Evolutionary conservation across 257 asterid species (phyloP).

Genomic region (Leptodermis oblonga): DNA sequence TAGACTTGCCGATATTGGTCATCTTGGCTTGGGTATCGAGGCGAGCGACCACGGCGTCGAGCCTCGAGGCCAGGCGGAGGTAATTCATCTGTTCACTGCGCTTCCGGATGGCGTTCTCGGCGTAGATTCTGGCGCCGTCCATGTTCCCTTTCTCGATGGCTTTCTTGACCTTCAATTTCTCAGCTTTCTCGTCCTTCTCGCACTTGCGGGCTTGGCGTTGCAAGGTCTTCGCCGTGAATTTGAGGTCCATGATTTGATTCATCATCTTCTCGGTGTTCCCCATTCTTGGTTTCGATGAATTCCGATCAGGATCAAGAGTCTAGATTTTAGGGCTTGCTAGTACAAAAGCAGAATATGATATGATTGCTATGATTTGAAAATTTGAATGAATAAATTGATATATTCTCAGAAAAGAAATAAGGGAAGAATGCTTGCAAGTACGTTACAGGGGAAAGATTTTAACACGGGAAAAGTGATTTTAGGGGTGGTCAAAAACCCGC

Average conservation of each 20-base stretch:
- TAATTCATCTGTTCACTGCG: constrained; percentile 94
- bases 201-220: constrained; percentile 90
- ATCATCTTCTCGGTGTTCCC: constrained; percentile 85
- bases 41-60: constrained; percentile 94
- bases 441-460: too few species aligned
- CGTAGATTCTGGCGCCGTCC: constrained; percentile 99
- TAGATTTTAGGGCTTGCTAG: background rate
- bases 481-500: too few species aligned
- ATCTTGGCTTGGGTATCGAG: constrained; percentile 98
- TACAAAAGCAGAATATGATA: too few species aligned
- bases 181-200: constrained; percentile 91
- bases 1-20: constrained; percentile 76
- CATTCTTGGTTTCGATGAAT: too few species aligned
- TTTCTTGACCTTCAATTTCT: constrained; percentile 84
- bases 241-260: constrained; percentile 96
- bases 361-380: too few species aligned
- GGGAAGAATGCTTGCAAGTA: too few species aligned
- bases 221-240: constrained; percentile 78
- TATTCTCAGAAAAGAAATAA: too few species aligned
- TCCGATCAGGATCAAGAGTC: too few species aligned
- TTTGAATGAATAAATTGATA: too few species aligned
- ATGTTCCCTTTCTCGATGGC: constrained; percentile 98
- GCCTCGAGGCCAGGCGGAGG: constrained; percentile 88
- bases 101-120: constrained; percentile 95
- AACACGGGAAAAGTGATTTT: too few species aligned